Evolutionary conservation across 805 yeast genomes (phyloP), one percentile per base, ranked within the genome.

Genomic region (Helenozyma baotianmanensis): DNA sequence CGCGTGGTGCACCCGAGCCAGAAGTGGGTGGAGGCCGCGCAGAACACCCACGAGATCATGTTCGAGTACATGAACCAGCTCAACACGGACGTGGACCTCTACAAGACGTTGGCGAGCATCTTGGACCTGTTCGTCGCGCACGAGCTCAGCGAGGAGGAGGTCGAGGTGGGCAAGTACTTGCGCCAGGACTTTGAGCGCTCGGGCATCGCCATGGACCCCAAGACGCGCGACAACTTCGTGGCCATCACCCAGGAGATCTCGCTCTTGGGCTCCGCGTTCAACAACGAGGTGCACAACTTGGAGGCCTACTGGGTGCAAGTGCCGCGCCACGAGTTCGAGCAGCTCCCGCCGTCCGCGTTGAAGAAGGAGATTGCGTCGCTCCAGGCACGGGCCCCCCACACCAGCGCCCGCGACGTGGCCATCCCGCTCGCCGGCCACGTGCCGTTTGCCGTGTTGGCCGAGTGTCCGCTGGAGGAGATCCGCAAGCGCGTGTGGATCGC

Each of bases 21-120:
- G 30, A 58, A 64, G 12, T 87, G 85, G 70, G 70, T 82, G 9
- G 69, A 68, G 24, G 89, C 88, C 2, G 96, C 98, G 1, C 95
- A 90, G 51, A 70, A 74, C 27, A 82, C 92, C 23, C 96, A 90
- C 53, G 94, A 86, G 47, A 68, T 77, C 42, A 76, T 90, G 83
- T 90, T 82, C 57, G 95, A 88, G 51, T 89, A 81, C 57, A 92
- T 92, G 98, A 92, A 88, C 57, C 73, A 82, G 33, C 65, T 92
- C 27, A 92, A 92, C 56, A 89, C 97, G 2, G 81, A 86, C 34
- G 82, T 78, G 11, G 80, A 74, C 23, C 65, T 92, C 18, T 86
- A 80, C 50, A 57, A 63, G 29, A 76, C 74, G 27, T 67, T 92
- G 25, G 70, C 72, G 14, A 50, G 56, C n/a, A 79, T 82, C 0